Conservation (phyloP, 2,329 filamentous ascomycete species). For the Arthrinium puccinioides region DNA sequence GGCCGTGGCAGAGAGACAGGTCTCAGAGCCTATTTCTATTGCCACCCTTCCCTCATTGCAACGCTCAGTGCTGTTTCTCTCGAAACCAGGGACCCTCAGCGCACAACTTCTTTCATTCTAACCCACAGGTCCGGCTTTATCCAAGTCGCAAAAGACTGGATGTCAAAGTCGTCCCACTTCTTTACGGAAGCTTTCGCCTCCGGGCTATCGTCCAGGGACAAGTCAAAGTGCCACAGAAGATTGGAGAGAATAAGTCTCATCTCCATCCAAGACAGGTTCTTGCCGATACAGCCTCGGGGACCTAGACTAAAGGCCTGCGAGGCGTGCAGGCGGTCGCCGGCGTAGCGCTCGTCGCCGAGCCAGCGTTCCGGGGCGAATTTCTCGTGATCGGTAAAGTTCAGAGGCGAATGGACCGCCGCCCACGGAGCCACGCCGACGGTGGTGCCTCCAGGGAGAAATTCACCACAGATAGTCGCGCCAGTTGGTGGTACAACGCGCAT, state of each 20-base stretch:
- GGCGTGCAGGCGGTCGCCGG: slow-evolving; percentile 15
- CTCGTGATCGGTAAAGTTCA: slow-evolving; percentile 22
- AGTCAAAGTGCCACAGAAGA: slow-evolving; percentile 25
- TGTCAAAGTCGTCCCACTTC: not conserved
- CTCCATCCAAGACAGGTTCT: slow-evolving; percentile 26
- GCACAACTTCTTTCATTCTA: not conserved
- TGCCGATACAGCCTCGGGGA: slow-evolving; percentile 22
- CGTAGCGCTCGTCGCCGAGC: slow-evolving; percentile 14
- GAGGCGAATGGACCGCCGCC: not conserved
- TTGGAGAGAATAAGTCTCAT: slow-evolving; percentile 24
- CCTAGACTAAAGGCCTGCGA: slow-evolving; percentile 21
- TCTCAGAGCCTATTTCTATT: no score
- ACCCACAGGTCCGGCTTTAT: slow-evolving; percentile 1
- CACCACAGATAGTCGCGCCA: slow-evolving; percentile 4
- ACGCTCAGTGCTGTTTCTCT: no score
- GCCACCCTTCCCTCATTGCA: no score
- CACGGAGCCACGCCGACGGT: not conserved
- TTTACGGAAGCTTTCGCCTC: not conserved
- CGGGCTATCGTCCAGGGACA: slow-evolving; percentile 10
- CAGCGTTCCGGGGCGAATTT: slow-evolving; percentile 26
- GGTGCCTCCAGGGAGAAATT: slow-evolving; percentile 1
- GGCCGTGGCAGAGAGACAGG: no score
- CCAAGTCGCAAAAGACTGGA: not conserved
- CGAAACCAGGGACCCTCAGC: not conserved
- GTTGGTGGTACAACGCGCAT: slow-evolving; percentile 4